Conservation (phyloP, 2,329 filamentous ascomycete genomes). For the Monilinia fructicola region DNA sequence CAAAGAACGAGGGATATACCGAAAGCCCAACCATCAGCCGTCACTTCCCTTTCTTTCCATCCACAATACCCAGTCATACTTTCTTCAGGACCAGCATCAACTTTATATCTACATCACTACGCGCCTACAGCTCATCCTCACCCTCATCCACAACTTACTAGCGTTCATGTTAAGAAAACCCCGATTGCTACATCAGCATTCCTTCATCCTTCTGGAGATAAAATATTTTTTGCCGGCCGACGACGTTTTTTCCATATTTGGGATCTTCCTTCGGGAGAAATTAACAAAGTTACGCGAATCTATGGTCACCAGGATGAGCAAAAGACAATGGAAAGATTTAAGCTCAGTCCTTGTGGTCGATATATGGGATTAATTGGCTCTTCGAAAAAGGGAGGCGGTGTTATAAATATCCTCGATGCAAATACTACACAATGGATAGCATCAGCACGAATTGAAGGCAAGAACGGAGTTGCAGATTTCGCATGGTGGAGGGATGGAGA, state of each 20-base stretch:
- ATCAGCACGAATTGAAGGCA: slow-evolving; percentile 77
- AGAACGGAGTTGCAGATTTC: slow-evolving; percentile 84
- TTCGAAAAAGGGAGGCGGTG: slow-evolving; percentile 79
- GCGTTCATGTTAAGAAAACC: slow-evolving; percentile 79
- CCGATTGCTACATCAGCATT: slow-evolving; percentile 86
- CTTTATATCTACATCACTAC: slow-evolving; percentile 87
- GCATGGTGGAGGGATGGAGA: slow-evolving; percentile 86
- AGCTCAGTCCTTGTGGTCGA: slow-evolving; percentile 78
- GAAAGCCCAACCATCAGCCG: slow-evolving; percentile 72
- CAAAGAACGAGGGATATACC: slow-evolving; percentile 85
- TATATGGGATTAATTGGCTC: slow-evolving; percentile 83
- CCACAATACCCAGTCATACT: slow-evolving; percentile 84
- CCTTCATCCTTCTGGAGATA: slow-evolving; percentile 67
- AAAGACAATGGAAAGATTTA: slow-evolving; percentile 87
- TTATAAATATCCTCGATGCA: slow-evolving; percentile 81
- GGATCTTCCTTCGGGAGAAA: slow-evolving; percentile 77
- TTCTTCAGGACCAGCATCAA: slow-evolving; percentile 81
- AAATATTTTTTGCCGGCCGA: slow-evolving; percentile 84
- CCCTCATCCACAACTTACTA: slow-evolving; percentile 87
- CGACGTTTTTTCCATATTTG: slow-evolving; percentile 92
- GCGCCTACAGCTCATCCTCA: slow-evolving; percentile 70
- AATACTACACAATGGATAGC: slow-evolving; percentile 83
- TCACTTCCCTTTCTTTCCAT: slow-evolving; percentile 86
- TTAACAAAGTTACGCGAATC: slow-evolving; percentile 79
- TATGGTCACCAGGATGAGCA: slow-evolving; percentile 79